These are phyloP conservation scores for Russula earlei DNA, from an alignment of 768 basidiomycete species.

Conservation along the genomic window DNA sequence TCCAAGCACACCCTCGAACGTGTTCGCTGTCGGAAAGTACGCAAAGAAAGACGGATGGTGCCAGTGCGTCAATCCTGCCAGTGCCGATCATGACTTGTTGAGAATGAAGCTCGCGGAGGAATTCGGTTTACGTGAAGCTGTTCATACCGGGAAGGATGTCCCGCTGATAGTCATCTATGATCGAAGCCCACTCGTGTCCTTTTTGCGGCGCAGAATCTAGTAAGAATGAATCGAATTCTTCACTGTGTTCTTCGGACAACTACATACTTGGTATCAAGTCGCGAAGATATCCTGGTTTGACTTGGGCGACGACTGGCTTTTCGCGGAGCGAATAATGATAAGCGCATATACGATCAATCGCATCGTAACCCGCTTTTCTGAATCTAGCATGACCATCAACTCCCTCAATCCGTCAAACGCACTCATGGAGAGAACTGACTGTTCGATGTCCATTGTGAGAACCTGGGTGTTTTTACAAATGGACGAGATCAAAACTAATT, in stretches of 20 bases:
- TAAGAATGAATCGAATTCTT: slow-evolving; percentile 9
- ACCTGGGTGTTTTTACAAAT: no score
- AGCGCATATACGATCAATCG: slow-evolving; percentile 85
- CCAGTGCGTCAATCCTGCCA: slow-evolving; percentile 94
- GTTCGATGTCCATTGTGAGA: slow-evolving; percentile 6
- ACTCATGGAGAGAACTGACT: neutral
- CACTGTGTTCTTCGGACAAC: neutral
- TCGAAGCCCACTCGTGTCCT: slow-evolving; percentile 64
- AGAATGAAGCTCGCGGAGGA: neutral
- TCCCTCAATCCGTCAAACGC: no score
- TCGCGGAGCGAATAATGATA: slow-evolving; percentile 65
- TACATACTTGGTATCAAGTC: slow-evolving; percentile 50
- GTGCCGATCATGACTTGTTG: slow-evolving; percentile 47
- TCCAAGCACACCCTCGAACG: slow-evolving; percentile 73
- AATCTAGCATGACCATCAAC: slow-evolving; percentile 55
- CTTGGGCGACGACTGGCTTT: slow-evolving; percentile 57
- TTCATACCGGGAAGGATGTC: slow-evolving; percentile 79
- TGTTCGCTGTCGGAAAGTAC: slow-evolving; percentile 73
- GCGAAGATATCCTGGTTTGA: slow-evolving; percentile 80
- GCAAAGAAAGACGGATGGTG: slow-evolving; percentile 87
- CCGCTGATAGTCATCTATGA: slow-evolving; percentile 72
- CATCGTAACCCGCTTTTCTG: slow-evolving; percentile 76
- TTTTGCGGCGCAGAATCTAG: slow-evolving; percentile 48
- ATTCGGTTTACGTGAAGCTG: neutral
- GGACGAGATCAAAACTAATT: no score